Evolutionary conservation across 192 early-diverging fungal species (phyloP).

Genomic region (Umbelopsis isabellina): DNA sequence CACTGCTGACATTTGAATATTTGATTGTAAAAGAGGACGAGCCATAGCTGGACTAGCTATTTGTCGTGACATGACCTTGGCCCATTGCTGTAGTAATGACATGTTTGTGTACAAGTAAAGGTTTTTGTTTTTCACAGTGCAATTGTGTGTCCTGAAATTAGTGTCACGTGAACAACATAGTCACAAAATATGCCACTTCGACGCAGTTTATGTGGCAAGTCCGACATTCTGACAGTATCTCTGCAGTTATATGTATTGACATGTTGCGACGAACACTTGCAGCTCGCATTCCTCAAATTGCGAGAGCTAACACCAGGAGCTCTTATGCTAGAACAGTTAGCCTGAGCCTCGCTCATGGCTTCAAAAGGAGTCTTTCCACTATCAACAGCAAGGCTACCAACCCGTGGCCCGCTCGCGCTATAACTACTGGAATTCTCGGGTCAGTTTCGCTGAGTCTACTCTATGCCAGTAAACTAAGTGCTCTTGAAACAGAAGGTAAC

Average conservation of each 20-base stretch:
- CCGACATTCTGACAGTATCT: no score
- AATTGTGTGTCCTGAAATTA: background rate
- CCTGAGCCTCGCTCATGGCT: no score
- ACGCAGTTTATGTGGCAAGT: no score
- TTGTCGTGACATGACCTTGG: background rate
- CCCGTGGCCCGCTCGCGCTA: background rate
- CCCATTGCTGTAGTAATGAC: conserved; percentile 21
- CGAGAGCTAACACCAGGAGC: no score
- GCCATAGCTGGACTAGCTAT: conserved; percentile 1
- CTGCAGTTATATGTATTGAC: no score
- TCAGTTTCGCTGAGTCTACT: background rate
- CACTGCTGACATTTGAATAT: background rate
- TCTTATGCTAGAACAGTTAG: no score
- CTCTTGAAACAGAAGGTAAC: conserved; percentile 8
- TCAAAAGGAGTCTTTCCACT: background rate
- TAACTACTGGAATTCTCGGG: background rate
- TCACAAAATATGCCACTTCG: no score
- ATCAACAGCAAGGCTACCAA: background rate
- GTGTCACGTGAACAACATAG: background rate
- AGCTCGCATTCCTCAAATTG: no score
- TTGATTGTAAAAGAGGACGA: background rate
- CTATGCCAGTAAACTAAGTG: background rate
- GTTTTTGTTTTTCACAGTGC: background rate
- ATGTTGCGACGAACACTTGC: no score
- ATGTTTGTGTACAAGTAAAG: background rate